Percentiles rank a stretch among this genome's conserved stretches.
Evolutionary conservation across 805 yeast species (phyloP).

Genomic region (Monosporozyma siamensis): DNA sequence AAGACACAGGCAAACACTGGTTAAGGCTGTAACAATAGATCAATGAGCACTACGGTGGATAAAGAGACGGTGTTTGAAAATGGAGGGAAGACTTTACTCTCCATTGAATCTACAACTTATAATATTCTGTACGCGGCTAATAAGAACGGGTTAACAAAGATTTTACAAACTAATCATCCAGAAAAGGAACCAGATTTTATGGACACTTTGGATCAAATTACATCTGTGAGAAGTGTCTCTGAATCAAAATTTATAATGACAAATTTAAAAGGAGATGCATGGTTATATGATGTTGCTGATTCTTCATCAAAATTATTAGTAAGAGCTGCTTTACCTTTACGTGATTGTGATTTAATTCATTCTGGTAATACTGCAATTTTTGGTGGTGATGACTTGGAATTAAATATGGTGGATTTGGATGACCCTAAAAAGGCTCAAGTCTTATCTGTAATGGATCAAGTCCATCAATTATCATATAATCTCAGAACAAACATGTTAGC

Average conservation of each 20-base stretch:
- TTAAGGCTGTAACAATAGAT: too few species aligned
- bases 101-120: not conserved
- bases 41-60: conserved; percentile 4
- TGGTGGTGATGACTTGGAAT: conserved; percentile 60
- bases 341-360: conserved; percentile 51
- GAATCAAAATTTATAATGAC: conserved; percentile 16
- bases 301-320: conserved; percentile 32
- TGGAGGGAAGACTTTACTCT: conserved; percentile 23
- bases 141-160: conserved; percentile 44
- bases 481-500: conserved; percentile 48
- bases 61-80: conserved; percentile 24
- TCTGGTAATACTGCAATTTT: conserved; percentile 48
- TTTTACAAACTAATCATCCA: conserved; percentile 38
- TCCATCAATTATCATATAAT: conserved; percentile 47
- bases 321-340: conserved; percentile 28
- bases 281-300: conserved; percentile 13
- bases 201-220: conserved; percentile 41
- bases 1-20: too few species aligned
- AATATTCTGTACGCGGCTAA: conserved; percentile 35
- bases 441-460: conserved; percentile 42
- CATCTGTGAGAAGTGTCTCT: conserved; percentile 26
- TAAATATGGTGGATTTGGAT: conserved; percentile 38
- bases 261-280: conserved; percentile 22
- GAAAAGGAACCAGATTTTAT: conserved; percentile 54
- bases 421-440: conserved; percentile 23